Evolutionary conservation across 306 rosid genomes (phyloP).

Genomic region (Morella rubra): DNA sequence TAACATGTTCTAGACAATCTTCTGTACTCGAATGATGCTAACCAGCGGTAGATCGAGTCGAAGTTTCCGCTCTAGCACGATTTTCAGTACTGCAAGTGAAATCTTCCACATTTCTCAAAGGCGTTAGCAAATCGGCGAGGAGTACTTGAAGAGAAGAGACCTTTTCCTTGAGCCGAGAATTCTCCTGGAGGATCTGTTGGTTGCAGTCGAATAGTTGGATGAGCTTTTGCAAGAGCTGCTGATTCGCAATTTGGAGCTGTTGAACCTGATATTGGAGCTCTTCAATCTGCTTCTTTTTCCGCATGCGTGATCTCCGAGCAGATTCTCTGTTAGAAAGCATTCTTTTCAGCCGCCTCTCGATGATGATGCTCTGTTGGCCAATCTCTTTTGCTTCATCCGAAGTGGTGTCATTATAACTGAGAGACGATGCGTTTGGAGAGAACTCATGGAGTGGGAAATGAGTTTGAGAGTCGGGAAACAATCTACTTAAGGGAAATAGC

Average conservation of each 20-base stretch:
- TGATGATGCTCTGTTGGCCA: background rate
- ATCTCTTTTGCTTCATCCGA: constrained; percentile 4
- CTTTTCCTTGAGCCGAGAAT: constrained; percentile 47
- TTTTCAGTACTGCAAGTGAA: constrained; percentile 17
- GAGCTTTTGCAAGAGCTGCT: constrained; percentile 41
- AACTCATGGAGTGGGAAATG: constrained; percentile 17
- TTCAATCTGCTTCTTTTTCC: constrained; percentile 46
- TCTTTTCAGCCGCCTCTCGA: constrained; percentile 36
- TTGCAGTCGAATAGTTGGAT: constrained; percentile 42
- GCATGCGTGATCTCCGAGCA: constrained; percentile 38
- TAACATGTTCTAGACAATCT: background rate
- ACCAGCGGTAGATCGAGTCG: constrained; percentile 14
- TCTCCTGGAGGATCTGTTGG: constrained; percentile 45
- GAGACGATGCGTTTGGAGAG: constrained; percentile 28
- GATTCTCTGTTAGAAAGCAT: constrained; percentile 49
- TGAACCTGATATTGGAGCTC: constrained; percentile 37
- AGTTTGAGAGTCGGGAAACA: constrained; percentile 15
- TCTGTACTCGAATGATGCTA: constrained; percentile 3
- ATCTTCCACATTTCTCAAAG: constrained; percentile 26
- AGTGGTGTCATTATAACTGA: constrained; percentile 20
- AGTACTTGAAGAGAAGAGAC: constrained; percentile 44
- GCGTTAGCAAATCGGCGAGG: constrained; percentile 32
- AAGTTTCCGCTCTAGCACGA: constrained; percentile 14
- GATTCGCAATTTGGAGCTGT: constrained; percentile 37
- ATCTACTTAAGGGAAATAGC: constrained; percentile 7